These are phyloP conservation scores for Ilyonectria robusta DNA, from an alignment of 2,329 filamentous ascomycete species.

Conservation along the genomic window DNA sequence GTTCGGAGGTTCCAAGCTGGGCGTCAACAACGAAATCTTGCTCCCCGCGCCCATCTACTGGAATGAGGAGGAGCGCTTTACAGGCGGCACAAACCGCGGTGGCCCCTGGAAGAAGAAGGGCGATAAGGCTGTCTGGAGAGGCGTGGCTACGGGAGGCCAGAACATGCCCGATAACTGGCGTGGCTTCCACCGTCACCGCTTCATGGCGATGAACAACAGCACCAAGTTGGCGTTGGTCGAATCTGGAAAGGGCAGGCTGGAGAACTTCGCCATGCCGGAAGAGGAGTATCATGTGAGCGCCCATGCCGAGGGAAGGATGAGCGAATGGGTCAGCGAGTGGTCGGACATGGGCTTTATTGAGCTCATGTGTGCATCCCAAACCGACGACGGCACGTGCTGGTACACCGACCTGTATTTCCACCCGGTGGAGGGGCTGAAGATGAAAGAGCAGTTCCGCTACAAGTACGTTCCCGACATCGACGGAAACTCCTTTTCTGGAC, in stretches of 20 bases:
- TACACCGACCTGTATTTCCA: slow-evolving; percentile 65
- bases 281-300: slow-evolving; percentile 63
- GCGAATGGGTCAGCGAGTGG: slow-evolving; percentile 64
- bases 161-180: slow-evolving; percentile 76
- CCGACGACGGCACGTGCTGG: slow-evolving; percentile 57
- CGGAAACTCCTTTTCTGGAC: slow-evolving; percentile 79
- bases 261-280: slow-evolving; percentile 69
- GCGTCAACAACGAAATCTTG: slow-evolving; percentile 79
- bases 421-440: slow-evolving; percentile 55
- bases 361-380: slow-evolving; percentile 62
- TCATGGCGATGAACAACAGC: slow-evolving; percentile 80
- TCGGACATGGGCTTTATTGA: slow-evolving; percentile 68
- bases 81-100: slow-evolving; percentile 68
- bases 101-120: slow-evolving; percentile 70
- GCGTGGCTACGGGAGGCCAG: slow-evolving; percentile 75
- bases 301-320: slow-evolving; percentile 60
- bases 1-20: slow-evolving; percentile 78
- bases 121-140: slow-evolving; percentile 72
- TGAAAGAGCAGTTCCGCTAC: slow-evolving; percentile 69
- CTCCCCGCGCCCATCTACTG: slow-evolving; percentile 80
- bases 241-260: slow-evolving; percentile 54
- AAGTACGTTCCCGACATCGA: slow-evolving; percentile 85
- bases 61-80: slow-evolving; percentile 74
- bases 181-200: slow-evolving; percentile 82
- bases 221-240: slow-evolving; percentile 69